Conservation (phyloP, 495 filamentous ascomycete species). For the Penicillium cinerascens region DNA sequence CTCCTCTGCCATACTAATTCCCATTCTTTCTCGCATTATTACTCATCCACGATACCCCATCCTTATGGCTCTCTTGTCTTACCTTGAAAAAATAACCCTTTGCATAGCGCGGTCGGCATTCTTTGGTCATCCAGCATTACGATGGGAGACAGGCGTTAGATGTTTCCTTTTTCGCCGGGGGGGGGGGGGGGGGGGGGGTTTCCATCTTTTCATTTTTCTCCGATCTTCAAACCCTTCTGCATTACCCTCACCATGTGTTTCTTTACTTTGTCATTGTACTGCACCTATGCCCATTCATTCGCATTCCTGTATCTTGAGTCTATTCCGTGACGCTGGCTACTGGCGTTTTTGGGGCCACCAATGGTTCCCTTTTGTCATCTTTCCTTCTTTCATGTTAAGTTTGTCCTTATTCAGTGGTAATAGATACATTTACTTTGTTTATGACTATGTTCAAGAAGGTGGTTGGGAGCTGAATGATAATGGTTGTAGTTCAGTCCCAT, state of each 20-base stretch:
- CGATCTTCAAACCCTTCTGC: constrained; percentile 6
- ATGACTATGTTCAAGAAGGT: not conserved
- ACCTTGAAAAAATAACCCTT: constrained; percentile 26
- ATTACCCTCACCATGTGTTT: not conserved
- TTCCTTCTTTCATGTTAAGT: not conserved
- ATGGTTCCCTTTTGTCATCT: not conserved
- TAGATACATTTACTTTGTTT: constrained; percentile 8
- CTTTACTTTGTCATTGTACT: constrained; percentile 9
- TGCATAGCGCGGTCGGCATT: constrained; percentile 49
- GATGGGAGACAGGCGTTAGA: constrained; percentile 34
- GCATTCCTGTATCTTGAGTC: constrained; percentile 8
- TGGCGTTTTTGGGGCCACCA: constrained; percentile 3
- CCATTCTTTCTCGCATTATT: constrained; percentile 3
- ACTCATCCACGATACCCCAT: constrained; percentile 28
- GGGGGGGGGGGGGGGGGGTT: constrained; percentile 6
- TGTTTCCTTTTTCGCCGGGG: constrained; percentile 18
- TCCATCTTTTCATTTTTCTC: constrained; percentile 8
- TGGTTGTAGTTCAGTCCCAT: not conserved
- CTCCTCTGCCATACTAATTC: constrained; percentile 3
- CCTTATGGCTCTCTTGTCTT: constrained; percentile 24
- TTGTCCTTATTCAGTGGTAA: constrained; percentile 2
- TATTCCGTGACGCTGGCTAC: constrained; percentile 6
- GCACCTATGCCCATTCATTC: not conserved
- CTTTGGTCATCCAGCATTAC: constrained; percentile 38
- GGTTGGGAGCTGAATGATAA: not conserved